Evolutionary conservation across 495 filamentous ascomycete species (phyloP).

Genomic region (Hypoxylon fragiforme): DNA sequence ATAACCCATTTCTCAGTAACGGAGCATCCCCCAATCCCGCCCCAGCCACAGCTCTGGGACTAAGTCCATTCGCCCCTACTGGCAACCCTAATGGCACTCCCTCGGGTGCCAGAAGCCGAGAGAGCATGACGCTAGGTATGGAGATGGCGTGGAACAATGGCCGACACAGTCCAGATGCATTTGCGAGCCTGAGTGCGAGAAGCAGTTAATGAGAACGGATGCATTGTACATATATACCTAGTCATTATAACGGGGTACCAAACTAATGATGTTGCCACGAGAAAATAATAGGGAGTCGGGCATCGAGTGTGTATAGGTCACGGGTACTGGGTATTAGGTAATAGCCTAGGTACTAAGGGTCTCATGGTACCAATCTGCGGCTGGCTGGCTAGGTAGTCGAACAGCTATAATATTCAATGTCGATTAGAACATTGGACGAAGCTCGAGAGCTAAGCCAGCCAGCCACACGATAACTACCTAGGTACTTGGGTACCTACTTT

Average conservation of each 20-base stretch:
- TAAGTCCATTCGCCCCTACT: slow-evolving; percentile 26
- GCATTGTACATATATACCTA: slow-evolving; percentile 20
- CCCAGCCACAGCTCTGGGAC: slow-evolving; percentile 18
- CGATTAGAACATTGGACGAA: too few relatives aligned
- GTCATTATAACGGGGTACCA: slow-evolving; percentile 23
- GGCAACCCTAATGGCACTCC: slow-evolving; percentile 49
- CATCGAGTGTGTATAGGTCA: not conserved
- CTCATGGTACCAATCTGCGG: too few relatives aligned
- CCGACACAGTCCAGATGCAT: slow-evolving; percentile 93
- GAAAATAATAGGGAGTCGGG: not conserved
- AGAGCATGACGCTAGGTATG: slow-evolving; percentile 79
- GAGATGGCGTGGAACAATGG: slow-evolving; percentile 72
- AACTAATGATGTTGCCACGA: slow-evolving; percentile 21
- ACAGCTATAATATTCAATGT: too few relatives aligned
- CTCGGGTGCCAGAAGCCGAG: slow-evolving; percentile 65
- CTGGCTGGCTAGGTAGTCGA: too few relatives aligned
- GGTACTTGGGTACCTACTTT: too few relatives aligned
- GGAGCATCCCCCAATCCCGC: slow-evolving; percentile 12
- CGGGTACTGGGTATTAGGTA: too few relatives aligned
- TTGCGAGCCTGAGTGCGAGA: slow-evolving; percentile 85
- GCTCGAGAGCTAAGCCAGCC: too few relatives aligned
- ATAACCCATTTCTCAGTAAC: slow-evolving; percentile 51
- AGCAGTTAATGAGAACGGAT: slow-evolving; percentile 21
- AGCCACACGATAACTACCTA: too few relatives aligned
- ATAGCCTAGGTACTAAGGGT: too few relatives aligned